These are phyloP conservation scores for Cladosporium sp. DNA, from an alignment of 2,329 filamentous ascomycete species.

Conservation along the genomic window DNA sequence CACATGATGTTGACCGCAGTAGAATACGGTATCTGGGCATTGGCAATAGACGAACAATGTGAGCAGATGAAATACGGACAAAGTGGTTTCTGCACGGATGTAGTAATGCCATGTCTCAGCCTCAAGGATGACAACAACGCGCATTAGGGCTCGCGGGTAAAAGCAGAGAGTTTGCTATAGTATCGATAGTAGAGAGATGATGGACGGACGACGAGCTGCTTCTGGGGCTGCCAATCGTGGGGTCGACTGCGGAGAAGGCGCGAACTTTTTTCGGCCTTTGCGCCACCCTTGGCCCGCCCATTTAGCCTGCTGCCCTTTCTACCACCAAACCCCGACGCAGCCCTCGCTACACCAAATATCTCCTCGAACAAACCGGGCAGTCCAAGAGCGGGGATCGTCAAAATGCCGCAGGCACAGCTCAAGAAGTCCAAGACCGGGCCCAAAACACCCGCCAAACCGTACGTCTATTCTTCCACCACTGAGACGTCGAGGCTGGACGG, in stretches of 20 bases:
- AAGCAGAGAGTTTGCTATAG: too few relatives aligned
- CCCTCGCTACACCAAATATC: background rate
- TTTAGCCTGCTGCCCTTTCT: conserved; percentile 7
- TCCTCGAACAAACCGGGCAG: background rate
- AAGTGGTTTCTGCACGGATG: too few relatives aligned
- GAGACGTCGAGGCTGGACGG: background rate
- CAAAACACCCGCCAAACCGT: conserved; percentile 17
- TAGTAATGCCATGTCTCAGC: too few relatives aligned
- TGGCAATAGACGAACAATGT: too few relatives aligned
- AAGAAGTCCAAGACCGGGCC: conserved; percentile 26
- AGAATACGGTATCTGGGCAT: too few relatives aligned
- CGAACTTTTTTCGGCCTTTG: conserved; percentile 4
- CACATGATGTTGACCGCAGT: too few relatives aligned
- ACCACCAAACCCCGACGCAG: background rate
- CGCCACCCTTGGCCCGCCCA: conserved; percentile 9
- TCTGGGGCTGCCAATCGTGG: background rate
- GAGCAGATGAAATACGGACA: too few relatives aligned
- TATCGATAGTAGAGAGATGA: too few relatives aligned
- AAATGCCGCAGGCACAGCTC: conserved; percentile 26
- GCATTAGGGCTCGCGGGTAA: too few relatives aligned
- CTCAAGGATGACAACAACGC: too few relatives aligned
- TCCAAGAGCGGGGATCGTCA: conserved; percentile 4
- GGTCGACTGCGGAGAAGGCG: background rate
- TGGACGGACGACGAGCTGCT: too few relatives aligned
- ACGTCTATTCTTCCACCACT: conserved; percentile 4